These are phyloP conservation scores for Nicotiana sylvestris DNA, from an alignment of 257 asterid genomes.

Conservation along the genomic window DNA sequence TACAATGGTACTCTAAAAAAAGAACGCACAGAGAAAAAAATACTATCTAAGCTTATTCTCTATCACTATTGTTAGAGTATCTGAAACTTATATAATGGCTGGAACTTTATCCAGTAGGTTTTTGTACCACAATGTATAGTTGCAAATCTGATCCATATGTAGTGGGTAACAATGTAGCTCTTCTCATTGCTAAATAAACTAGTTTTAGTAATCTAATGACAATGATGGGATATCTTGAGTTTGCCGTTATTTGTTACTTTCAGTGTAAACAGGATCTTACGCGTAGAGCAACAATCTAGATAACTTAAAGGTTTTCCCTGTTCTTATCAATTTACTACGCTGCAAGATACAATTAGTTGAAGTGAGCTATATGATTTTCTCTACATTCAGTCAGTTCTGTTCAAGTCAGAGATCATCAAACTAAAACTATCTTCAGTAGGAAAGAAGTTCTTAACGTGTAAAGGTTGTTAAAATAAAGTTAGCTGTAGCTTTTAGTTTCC, in stretches of 20 bases:
- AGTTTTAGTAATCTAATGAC: background rate
- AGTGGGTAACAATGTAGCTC: background rate
- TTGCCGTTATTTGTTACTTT: background rate
- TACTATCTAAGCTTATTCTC: too few species aligned
- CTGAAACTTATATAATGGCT: background rate
- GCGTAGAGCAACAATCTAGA: slow-evolving; percentile 1
- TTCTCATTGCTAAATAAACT: background rate
- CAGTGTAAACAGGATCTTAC: background rate
- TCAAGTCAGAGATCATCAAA: background rate
- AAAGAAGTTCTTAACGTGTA: too few species aligned
- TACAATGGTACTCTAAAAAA: too few species aligned
- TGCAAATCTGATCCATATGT: background rate
- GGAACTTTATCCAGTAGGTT: background rate
- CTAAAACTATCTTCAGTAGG: background rate
- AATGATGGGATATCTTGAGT: background rate
- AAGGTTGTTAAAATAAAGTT: too few species aligned
- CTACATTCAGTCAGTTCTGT: background rate
- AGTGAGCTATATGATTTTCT: background rate
- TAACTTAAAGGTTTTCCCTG: background rate
- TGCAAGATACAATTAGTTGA: background rate
- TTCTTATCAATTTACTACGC: too few species aligned
- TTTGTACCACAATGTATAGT: background rate
- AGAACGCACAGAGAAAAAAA: background rate
- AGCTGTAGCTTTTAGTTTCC: too few species aligned
- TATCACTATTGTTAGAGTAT: background rate